Evolutionary conservation across 2,329 filamentous ascomycete genomes (phyloP), one percentile per base, ranked within the genome.

Genomic region (Colletotrichum nymphaeae): DNA sequence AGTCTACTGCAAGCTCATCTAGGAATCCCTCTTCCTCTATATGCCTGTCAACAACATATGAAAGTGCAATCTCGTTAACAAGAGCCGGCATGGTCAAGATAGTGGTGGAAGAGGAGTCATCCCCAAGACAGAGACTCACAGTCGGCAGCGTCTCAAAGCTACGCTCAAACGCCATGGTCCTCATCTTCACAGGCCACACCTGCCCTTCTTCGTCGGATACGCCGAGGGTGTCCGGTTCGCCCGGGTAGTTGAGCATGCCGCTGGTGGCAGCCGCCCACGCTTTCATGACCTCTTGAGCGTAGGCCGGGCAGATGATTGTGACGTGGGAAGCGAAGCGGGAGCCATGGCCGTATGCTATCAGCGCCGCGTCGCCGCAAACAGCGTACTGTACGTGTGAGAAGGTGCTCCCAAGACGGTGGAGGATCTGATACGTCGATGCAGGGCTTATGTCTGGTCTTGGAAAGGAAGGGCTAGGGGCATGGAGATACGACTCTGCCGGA

Each of bases 381-480:
- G 84, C 84, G 77, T 88, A 89, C 24, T 81, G 83, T 1, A 86
- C 81, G 76, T 87, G 84, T 22, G 77, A 75, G 24, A 90, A 81
- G 5, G 81, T 78, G 0, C 63, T 60, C 69, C 84, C 81, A 55
- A 89, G 76, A n/a, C 56, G 64, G 30, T 72, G 42, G 74, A 88
- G 82, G 32, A 88, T 77, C 59, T 84, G 80, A 14, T 68, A 72
- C 9, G 87, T 79, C 58, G 78, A 78, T n/a, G 72, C 69, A 1
- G 63, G 75, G 42, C 68, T 76, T 75, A 85, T 82, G n/a, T 11
- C 46, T 35, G 37, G 12, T 24, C 1, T 35, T 46, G 26, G 3
- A 2, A 32, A 11, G 9, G 30, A n/a, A 3, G 26, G 16, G 5
- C 19, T 9, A 8, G 28, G 49, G 3, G 19, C 16, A 7, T 8